Percentiles rank a stretch among this genome's conserved stretches.
Conservation (phyloP, 306 rosid species). For the Acacia crassicarpa region DNA sequence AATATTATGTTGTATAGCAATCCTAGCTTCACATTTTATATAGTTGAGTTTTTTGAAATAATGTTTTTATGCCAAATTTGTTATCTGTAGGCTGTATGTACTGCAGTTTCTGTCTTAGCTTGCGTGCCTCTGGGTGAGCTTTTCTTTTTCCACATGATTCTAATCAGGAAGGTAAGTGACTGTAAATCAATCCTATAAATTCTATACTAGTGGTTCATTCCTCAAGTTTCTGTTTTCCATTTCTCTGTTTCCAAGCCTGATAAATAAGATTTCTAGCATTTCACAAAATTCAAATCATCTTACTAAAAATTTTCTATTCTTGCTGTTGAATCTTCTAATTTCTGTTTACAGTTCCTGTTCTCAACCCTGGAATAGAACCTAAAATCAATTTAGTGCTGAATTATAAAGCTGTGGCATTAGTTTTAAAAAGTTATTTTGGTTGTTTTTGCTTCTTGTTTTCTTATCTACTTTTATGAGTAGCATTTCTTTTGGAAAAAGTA, state of each 20-base stretch:
- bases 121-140: constrained; percentile 92
- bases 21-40: constrained; percentile 7
- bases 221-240: not conserved
- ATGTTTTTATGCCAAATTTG: constrained; percentile 32
- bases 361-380: not conserved
- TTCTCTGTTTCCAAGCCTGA: not conserved
- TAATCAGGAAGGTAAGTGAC: constrained; percentile 89
- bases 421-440: not conserved
- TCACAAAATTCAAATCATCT: not conserved
- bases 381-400: not conserved
- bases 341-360: not conserved
- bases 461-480: not conserved
- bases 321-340: not conserved
- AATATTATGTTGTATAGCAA: constrained; percentile 22
- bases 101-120: constrained; percentile 91
- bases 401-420: not conserved
- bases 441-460: not conserved
- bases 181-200: constrained; percentile 5
- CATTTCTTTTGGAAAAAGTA: no score
- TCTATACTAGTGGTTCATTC: not conserved
- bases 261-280: not conserved
- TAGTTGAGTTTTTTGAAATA: constrained; percentile 27
- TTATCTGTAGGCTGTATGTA: constrained; percentile 72
- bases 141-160: constrained; percentile 96
- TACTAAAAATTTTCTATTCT: not conserved